These are phyloP conservation scores for Mortierella hygrophila DNA, from an alignment of 192 early-diverging fungal genomes.

Conservation along the genomic window DNA sequence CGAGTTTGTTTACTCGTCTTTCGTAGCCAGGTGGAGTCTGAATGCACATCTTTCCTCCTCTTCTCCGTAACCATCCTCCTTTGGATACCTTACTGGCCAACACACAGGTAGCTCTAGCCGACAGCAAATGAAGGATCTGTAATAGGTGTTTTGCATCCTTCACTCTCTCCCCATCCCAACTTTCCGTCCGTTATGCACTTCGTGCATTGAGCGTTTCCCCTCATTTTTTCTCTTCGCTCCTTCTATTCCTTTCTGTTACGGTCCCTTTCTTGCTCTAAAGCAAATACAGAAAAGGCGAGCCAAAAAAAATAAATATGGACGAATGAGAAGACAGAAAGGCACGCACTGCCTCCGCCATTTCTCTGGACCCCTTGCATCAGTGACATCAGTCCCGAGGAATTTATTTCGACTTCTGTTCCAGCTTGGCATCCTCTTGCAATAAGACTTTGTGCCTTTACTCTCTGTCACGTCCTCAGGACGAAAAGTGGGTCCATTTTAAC, in stretches of 20 bases:
- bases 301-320: background rate
- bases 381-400: conserved; percentile 1
- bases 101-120: background rate
- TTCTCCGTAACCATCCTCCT: background rate
- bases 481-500: too few species aligned
- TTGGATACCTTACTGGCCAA: background rate
- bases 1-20: background rate
- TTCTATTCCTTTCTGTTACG: background rate
- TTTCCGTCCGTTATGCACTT: background rate
- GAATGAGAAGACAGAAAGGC: background rate
- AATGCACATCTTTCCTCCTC: background rate
- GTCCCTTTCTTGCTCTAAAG: background rate
- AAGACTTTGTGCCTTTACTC: too few species aligned
- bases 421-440: background rate
- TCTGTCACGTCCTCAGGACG: too few species aligned
- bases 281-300: background rate
- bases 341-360: background rate
- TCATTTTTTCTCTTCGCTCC: background rate
- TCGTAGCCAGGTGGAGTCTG: background rate
- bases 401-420: background rate
- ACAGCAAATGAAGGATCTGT: background rate
- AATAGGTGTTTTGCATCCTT: background rate
- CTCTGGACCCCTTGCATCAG: background rate
- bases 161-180: background rate
- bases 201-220: background rate